phyloP scores from a whole-genome alignment of 352 stramenopile genomes.

The Phytophthora kernoviae region DNA sequence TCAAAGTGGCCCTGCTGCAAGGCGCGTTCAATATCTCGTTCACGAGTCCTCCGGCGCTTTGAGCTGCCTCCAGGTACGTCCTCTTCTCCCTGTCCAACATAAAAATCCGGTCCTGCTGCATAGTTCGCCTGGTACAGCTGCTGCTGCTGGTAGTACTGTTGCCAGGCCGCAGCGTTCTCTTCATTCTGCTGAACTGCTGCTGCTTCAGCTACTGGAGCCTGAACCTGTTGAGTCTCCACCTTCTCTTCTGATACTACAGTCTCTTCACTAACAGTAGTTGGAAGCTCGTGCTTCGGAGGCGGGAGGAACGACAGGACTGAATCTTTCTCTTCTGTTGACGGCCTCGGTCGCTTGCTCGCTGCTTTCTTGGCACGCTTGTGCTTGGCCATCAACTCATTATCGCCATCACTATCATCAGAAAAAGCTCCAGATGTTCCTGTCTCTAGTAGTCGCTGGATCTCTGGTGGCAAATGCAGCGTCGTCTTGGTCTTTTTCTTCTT shows the following conservation, averaged over 20 bases:
- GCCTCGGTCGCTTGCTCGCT: conserved; percentile 38
- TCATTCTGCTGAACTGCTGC: conserved; percentile 10
- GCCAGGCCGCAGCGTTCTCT: conserved; percentile 34
- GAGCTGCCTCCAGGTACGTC: conserved; percentile 34
- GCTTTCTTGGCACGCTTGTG: conserved; percentile 50
- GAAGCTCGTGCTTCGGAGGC: conserved; percentile 53
- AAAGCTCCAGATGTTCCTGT: conserved; percentile 19
- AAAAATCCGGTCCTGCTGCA: conserved; percentile 25
- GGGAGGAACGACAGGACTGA: conserved; percentile 65
- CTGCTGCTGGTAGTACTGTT: conserved; percentile 46
- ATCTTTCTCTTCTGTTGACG: conserved; percentile 3
- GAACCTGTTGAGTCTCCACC: conserved; percentile 6
- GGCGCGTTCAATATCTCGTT: conserved; percentile 73
- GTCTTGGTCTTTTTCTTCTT: conserved; percentile 56
- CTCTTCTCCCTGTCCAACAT: conserved; percentile 42
- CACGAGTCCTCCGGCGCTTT: conserved; percentile 59
- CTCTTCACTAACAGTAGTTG: conserved; percentile 3
- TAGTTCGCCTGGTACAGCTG: conserved; percentile 43
- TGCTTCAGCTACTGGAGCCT: conserved; percentile 18
- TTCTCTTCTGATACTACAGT: conserved; percentile 19
- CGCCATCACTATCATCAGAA: conserved; percentile 45
- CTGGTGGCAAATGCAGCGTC: conserved; percentile 50
- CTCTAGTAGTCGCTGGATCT: conserved; percentile 66
- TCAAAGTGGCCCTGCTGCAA: conserved; percentile 74
- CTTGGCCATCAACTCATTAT: conserved; percentile 53